Base-by-base conservation (phyloP, 768 basidiomycete species). In the Agrocybe praecox region DNA sequence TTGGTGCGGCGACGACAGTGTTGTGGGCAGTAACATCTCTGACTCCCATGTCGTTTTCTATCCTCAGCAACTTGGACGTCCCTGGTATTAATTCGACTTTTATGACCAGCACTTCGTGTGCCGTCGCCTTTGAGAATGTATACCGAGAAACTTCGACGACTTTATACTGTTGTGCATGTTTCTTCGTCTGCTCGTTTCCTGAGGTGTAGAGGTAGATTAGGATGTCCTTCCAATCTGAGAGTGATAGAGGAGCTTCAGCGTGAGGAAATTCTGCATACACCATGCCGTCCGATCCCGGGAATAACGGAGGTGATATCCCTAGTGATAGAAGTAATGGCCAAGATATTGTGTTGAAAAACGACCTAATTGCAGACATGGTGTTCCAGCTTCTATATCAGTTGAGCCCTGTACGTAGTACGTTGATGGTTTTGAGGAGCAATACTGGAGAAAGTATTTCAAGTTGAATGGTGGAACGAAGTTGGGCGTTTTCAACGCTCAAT, bases 201-300 rank as follows among this genome's bases (percentile, higher is more conserved):
- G 32, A 1, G 23, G 52, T 53, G 19, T 53, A 53, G 15, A 53
- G 26, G 24, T 45, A 53, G 18, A 34, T 32, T 17, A 53, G 24
- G 26, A 46, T 53, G 29, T 53, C 52, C 26, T 42, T 21, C 52
- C 52, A 53, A 26, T 53, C 52, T 6, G 9, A 7, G 6, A 53
- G 18, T 15, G 42, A 43, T 5, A 53, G 29, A n/a, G 52, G 52
- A 17, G 45, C 43, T 43, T 26, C 42, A 23, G 18, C 24, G 21
- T 44, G 43, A 8, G 52, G 52, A 29, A 53, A 53, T 24, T 53
- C 52, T 15, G 52, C 43, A 19, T 24, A 18, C n/a, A 18, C 17
- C 11, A 43, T 29, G 6, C 21, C 32, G 14, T 46, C 22, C 3
- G 52, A 46, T 18, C 26, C 40, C 2, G 52, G 19, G 44, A 46